Conservation (phyloP, 441 rosid species). For the Pelargonium cotyledonis region DNA sequence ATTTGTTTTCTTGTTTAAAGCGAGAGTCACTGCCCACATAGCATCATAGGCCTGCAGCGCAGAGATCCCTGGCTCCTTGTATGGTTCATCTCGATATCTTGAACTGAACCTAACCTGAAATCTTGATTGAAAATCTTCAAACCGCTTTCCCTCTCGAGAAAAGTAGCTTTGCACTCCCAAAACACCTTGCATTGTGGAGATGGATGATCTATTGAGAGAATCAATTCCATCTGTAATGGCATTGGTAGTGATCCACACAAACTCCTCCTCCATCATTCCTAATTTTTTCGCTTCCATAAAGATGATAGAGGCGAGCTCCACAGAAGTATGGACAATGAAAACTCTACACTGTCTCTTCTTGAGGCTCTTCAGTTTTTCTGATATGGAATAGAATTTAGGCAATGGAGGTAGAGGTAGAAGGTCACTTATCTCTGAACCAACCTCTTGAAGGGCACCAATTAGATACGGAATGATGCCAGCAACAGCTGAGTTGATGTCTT, state of each 20-base stretch:
- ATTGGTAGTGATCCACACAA: conserved; percentile 20
- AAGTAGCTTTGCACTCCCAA: conserved; percentile 18
- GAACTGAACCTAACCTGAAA: neutral
- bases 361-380: conserved; percentile 14
- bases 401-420: conserved; percentile 16
- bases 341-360: conserved; percentile 15
- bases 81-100: conserved; percentile 3
- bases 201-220: conserved; percentile 11
- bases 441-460: conserved; percentile 17
- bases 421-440: conserved; percentile 9
- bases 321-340: conserved; percentile 20
- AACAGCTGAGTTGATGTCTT: conserved; percentile 13
- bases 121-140: conserved; percentile 12
- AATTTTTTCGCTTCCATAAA: conserved; percentile 18
- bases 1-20: conserved; percentile 4
- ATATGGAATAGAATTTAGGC: neutral
- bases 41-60: conserved; percentile 20
- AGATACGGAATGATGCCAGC: conserved; percentile 11
- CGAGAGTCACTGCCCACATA: conserved; percentile 13
- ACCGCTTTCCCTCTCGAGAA: neutral
- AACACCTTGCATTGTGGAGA: conserved; percentile 22
- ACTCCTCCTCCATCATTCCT: conserved; percentile 21
- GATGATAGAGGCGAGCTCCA: neutral
- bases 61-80: conserved; percentile 3
- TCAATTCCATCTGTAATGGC: conserved; percentile 10